Evolutionary conservation across 768 basidiomycete genomes (phyloP).

Genomic region (Psilocybe sp.): DNA sequence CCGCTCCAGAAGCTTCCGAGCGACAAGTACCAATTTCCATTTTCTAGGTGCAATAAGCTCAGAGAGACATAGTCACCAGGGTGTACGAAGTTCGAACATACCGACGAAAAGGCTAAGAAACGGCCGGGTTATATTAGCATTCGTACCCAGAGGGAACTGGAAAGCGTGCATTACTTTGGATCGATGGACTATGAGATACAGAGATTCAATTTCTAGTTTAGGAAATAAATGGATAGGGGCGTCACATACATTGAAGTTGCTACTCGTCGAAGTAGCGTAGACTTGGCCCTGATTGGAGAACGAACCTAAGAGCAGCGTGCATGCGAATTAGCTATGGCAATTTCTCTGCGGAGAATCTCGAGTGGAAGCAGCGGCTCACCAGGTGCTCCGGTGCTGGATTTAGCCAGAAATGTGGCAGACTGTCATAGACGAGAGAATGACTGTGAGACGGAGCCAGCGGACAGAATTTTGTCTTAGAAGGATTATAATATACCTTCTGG

Average conservation of each 20-base stretch:
- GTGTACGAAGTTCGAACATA: slow-evolving; percentile 5
- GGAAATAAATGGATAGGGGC: background rate
- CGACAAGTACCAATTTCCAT: slow-evolving; percentile 43
- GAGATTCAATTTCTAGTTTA: background rate
- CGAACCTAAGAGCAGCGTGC: slow-evolving; percentile 21
- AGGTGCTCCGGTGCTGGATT: slow-evolving; percentile 41
- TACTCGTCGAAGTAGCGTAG: slow-evolving; percentile 31
- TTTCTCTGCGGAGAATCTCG: background rate
- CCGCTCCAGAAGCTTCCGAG: slow-evolving; percentile 56
- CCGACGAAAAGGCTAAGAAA: slow-evolving; percentile 26
- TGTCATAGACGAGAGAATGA: slow-evolving; percentile 10
- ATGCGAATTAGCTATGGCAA: background rate
- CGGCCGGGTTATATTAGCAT: background rate
- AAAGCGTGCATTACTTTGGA: slow-evolving; percentile 36
- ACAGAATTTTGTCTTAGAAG: too few relatives aligned
- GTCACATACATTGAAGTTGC: slow-evolving; percentile 36
- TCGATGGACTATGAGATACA: slow-evolving; percentile 39
- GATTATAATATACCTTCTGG: slow-evolving; percentile 32
- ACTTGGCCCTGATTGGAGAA: slow-evolving; percentile 46
- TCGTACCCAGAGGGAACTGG: background rate
- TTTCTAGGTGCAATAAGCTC: slow-evolving; percentile 20
- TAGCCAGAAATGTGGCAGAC: slow-evolving; percentile 54
- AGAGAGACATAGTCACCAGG: background rate
- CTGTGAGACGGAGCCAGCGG: too few relatives aligned
- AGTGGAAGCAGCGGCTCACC: slow-evolving; percentile 17